A percentile compares a stretch with the other conserved stretches of the same genome.
Evolutionary conservation across 768 basidiomycete genomes (phyloP).

Genomic region (Lyophyllum decastes): DNA sequence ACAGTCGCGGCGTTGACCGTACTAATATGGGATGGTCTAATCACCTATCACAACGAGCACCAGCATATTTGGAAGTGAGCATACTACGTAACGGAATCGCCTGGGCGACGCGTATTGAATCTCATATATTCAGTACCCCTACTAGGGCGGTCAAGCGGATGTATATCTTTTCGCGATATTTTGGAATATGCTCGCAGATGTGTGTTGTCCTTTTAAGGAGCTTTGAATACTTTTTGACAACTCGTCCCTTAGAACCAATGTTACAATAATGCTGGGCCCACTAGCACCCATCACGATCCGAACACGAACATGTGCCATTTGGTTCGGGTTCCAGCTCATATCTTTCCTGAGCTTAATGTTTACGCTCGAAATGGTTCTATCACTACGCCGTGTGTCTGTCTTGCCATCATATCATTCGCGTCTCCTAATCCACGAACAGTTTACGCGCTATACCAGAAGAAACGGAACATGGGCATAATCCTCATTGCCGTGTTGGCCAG

Average conservation of each 20-base stretch:
- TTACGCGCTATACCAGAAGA: slow-evolving; percentile 12
- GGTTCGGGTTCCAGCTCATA: slow-evolving; percentile 6
- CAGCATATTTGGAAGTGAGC: slow-evolving; percentile 15
- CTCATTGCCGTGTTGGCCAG: neutral
- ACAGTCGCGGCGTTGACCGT: slow-evolving; percentile 12
- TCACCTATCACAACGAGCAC: slow-evolving; percentile 8
- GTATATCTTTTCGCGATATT: slow-evolving; percentile 16
- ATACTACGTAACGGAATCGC: neutral
- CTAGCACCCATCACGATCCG: neutral
- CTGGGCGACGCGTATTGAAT: neutral
- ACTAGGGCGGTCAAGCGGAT: slow-evolving; percentile 8
- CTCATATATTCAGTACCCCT: neutral
- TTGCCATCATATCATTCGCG: neutral
- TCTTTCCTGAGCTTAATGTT: slow-evolving; percentile 4
- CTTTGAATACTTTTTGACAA: neutral
- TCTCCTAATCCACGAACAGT: neutral
- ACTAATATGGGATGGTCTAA: slow-evolving; percentile 9
- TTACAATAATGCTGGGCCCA: neutral
- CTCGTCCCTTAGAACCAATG: neutral
- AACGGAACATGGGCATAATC: slow-evolving; percentile 2
- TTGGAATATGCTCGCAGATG: slow-evolving; percentile 5
- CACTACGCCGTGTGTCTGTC: slow-evolving; percentile 8
- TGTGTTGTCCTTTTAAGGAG: neutral
- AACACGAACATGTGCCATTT: slow-evolving; percentile 2
- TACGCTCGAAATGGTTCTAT: slow-evolving; percentile 13